Base-by-base conservation (phyloP, 108 stramenopile genomes). In the Cyclostephanos tholiformis region DNA sequence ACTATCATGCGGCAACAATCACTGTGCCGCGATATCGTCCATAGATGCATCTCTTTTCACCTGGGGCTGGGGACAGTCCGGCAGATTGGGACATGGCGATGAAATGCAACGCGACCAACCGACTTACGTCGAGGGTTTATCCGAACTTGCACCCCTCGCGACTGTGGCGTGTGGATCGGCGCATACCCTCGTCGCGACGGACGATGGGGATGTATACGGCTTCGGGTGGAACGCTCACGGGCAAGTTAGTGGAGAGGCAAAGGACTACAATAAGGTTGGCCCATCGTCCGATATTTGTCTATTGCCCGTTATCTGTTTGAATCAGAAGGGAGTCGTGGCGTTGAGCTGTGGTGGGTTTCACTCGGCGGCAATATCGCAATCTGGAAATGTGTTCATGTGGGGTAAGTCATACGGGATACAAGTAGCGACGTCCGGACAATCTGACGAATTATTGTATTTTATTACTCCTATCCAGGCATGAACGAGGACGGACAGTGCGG, bases 401-500 rank as follows among this genome's bases (percentile, higher is more conserved):
- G 74, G 74, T 67, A 58, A 62, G 59, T 44, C 32, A 20, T 2
- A 35, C 50, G 6, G 27, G 56, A 11, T 56, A 30, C 58, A 6
- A 16, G n/a, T 48, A 14, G 13, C 20, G 25, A 25, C 26, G 17
- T 51, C 2, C 51, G 8, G 41, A 1, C 41, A 39, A 20, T 29
- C 50, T 14, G 29, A 48, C 38, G 60, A 23, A 26, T 39, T 26
- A 44, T 73, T 38, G 26, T 53, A 13, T 2, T 36, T 8, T 51
- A 25, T 38, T 12, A 43, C 22, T 29, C 63, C 61, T 13, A 22
- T n/a, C 17, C 30, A 75, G 74, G 74, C 22, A 67, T 75, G 65
- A 75, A 75, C n/a, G 65, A 75, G 11, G 74, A 75, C 30, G 74
- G 66, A 23, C 65, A 75, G 59, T 75, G 74, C 38, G 74, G 74